Conservation (phyloP, 345 rosid species). For the Trapa bicornis region DNA sequence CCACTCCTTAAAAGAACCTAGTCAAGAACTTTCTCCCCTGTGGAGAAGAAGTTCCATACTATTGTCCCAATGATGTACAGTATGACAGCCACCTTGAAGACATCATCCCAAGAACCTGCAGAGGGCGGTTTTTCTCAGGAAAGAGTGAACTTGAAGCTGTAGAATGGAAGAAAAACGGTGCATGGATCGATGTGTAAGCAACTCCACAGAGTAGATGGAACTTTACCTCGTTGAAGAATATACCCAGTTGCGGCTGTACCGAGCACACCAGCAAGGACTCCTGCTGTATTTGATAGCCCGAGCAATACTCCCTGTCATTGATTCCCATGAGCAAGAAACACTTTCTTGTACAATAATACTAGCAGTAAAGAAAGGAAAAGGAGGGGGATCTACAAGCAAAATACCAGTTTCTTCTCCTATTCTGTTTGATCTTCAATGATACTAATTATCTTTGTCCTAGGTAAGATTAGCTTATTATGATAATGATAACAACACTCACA, state of each 20-base stretch:
- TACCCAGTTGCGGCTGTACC: constrained; percentile 96
- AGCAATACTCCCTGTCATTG: constrained; percentile 69
- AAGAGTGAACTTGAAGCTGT: neutral
- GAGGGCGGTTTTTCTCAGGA: constrained; percentile 1
- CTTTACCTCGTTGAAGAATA: constrained; percentile 77
- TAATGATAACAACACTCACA: constrained; percentile 31
- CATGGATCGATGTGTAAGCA: neutral
- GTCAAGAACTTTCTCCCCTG: constrained; percentile 83
- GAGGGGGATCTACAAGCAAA: neutral
- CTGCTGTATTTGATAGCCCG: constrained; percentile 91
- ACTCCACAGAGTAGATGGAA: neutral
- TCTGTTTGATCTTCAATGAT: neutral
- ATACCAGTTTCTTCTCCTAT: neutral
- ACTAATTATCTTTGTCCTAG: neutral
- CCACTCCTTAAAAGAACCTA: constrained; percentile 6
- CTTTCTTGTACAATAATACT: neutral
- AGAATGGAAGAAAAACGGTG: neutral
- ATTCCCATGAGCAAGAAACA: constrained; percentile 1
- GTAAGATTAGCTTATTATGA: neutral
- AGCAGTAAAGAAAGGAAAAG: neutral
- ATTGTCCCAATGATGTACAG: constrained; percentile 69
- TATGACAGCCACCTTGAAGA: constrained; percentile 79
- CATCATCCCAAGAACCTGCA: constrained; percentile 95
- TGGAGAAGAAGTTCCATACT: constrained; percentile 82
- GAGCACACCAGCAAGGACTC: constrained; percentile 90